phyloP scores from a whole-genome alignment of 177 flowering plant species.

The Telopea speciosissima region DNA sequence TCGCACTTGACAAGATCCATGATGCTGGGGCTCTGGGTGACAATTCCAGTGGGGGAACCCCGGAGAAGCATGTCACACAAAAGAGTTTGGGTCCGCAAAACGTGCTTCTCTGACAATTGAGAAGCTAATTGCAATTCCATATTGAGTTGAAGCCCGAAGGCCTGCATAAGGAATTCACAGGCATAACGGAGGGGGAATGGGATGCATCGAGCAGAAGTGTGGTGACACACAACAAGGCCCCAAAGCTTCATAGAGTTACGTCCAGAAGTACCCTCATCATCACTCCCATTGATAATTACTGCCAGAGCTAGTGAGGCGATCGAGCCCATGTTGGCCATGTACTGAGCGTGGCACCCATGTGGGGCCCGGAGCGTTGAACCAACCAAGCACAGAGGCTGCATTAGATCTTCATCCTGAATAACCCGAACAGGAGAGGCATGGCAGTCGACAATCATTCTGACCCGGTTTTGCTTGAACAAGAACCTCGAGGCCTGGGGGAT shows the following conservation, averaged over 20 bases:
- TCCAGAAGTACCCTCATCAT: constrained; percentile 53
- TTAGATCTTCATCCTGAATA: constrained; percentile 65
- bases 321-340: constrained; percentile 97
- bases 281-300: constrained; percentile 72
- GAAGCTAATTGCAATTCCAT: constrained; percentile 84
- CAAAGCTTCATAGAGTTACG: constrained; percentile 67
- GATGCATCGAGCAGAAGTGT: constrained; percentile 70
- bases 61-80: constrained; percentile 94
- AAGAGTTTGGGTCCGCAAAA: constrained; percentile 80
- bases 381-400: constrained; percentile 82
- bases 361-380: constrained; percentile 96
- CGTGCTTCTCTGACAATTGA: constrained; percentile 70
- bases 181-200: constrained; percentile 95
- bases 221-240: constrained; percentile 97
- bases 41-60: constrained; percentile 83
- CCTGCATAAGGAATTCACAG: constrained; percentile 96
- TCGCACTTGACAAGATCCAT: constrained; percentile 97
- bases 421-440: constrained; percentile 60
- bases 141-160: constrained; percentile 87
- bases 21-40: constrained; percentile 82
- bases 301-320: constrained; percentile 85
- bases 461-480: constrained; percentile 88
- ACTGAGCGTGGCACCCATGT: constrained; percentile 93
- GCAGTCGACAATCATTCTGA: constrained; percentile 91
- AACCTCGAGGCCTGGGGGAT: constrained; percentile 97